Evolutionary conservation across 768 basidiomycete genomes (phyloP), one percentile per base, ranked within the genome.

Genomic region (Leccinum ochraceum): DNA sequence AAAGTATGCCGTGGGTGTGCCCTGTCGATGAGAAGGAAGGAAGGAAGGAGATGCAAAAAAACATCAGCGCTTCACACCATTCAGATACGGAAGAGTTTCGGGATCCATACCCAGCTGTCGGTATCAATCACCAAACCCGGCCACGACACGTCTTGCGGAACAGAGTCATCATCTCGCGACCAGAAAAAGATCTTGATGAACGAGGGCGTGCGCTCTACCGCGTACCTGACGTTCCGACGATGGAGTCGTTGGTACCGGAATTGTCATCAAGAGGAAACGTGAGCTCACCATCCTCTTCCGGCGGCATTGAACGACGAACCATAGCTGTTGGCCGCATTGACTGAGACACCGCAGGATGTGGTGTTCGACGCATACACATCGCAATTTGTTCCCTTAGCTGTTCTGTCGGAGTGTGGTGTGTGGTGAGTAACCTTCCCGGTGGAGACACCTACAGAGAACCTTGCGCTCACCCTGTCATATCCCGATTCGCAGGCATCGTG

Each of bases 1-100:
- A n/a, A n/a, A n/a, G n/a, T 78, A 79, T 2, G 88, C 89, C 2
- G 71, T 66, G 3, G 88, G 88, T 0, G 72, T 80, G 8, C 88
- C 86, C 86, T 86, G 34, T 7, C 24, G 17, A 50, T 28, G 5
- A 24, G 13, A 26, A 26, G 16, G 37, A 37, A 37, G 16, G 34
- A 11, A 24, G 28, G 7, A 8, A 30, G 7, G 34, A 13, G 22
- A 24, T 1, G 24, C 7, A 9, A 46, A 51, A 9, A 50, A 10
- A 1, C 22, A 6, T 62, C 28, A 62, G 44, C 3, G 1, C 42
- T 30, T 36, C 3, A 28, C 32, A 14, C 34, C 7, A 2, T 20
- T 11, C 7, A 26, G 11, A 9, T 11, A 42, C 17, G 17, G 39
- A n/a, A 42, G 4, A 42, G 8, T 42, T 16, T 39, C 17, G 17